Evolutionary conservation across 2,329 filamentous ascomycete species (phyloP), one percentile per base, ranked within the genome.

Genomic region (Microcyclosporella mali): DNA sequence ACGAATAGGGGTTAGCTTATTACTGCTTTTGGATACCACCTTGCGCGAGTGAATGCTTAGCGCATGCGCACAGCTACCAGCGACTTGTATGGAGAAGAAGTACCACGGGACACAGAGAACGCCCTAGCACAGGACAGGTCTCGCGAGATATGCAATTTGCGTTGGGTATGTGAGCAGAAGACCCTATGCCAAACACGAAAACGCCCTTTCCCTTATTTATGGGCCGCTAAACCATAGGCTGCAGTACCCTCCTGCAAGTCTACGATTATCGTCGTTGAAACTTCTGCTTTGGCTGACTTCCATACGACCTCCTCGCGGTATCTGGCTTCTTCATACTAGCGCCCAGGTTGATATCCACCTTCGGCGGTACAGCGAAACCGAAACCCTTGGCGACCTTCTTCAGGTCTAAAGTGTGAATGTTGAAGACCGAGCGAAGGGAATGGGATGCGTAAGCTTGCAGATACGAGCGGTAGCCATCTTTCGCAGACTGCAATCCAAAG

Each of bases 401-500:
- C 14, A 94, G 71, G 61, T 94, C 87, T 10, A 92, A 72, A 62
- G 87, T 86, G 64, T 87, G 75, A 40, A 94, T 80, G 63, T 90
- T 85, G 61, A 90, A 94, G 29, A 94, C 82, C n/a, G 81, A 84
- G 19, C 87, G 79, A 46, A 92, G 72, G 54, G 78, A 83, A 68
- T 90, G 92, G 45, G 83, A 88, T 16, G 90, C 88, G 62, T 98
- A 98, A 0, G 92, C 90, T 65, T 97, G 88, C 17, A 98, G 77
- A 65, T 98, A 98, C 15, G 85, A 87, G 47, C 86, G 79, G 71
- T 92, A 94, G 3, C 86, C 78, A 53, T 82, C 79, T 62, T 82
- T 83, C 33, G 79, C 79, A 25, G 77, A 80, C 73, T 78, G 51
- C 32, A 15, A 31, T 12, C 11, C 19, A 17, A 25, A 18, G 35